Evolutionary conservation across 352 stramenopile genomes (phyloP).

Genomic region (Globisporangium carolinianum): DNA sequence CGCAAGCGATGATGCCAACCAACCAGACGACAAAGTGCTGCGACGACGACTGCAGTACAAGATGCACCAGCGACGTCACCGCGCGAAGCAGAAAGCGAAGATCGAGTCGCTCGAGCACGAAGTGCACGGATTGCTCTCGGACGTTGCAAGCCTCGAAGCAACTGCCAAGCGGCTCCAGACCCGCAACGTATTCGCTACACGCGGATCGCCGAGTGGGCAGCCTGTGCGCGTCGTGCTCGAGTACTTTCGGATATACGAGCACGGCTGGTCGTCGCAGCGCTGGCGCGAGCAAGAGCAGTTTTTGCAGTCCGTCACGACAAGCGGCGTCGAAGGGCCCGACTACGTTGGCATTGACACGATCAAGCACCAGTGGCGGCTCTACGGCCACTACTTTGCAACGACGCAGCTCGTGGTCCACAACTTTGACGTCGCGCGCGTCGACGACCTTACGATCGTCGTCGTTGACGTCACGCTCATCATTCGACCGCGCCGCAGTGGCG

Average conservation of each 20-base stretch:
- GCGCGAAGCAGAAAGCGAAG: slow-evolving; percentile 57
- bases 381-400: slow-evolving; percentile 31
- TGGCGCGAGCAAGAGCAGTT: slow-evolving; percentile 36
- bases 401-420: slow-evolving; percentile 25
- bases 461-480: slow-evolving; percentile 35
- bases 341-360: slow-evolving; percentile 43
- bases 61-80: slow-evolving; percentile 58
- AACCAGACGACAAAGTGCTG: slow-evolving; percentile 28
- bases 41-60: slow-evolving; percentile 54
- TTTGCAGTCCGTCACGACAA: slow-evolving; percentile 42
- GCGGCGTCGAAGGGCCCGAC: slow-evolving; percentile 34
- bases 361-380: slow-evolving; percentile 45
- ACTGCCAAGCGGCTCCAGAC: slow-evolving; percentile 21
- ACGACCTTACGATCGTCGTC: slow-evolving; percentile 40
- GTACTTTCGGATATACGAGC: slow-evolving; percentile 51
- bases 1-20: too few species aligned
- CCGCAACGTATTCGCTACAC: slow-evolving; percentile 26
- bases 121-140: slow-evolving; percentile 24
- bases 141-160: slow-evolving; percentile 32
- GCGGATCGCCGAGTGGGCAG: slow-evolving; percentile 18
- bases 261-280: slow-evolving; percentile 23
- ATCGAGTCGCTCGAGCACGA: slow-evolving; percentile 31
- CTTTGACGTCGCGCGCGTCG: slow-evolving; percentile 24
- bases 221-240: slow-evolving; percentile 33
- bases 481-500: slow-evolving; percentile 26